These are phyloP conservation scores for Clarireedia homoeocarpa DNA, from an alignment of 2,329 filamentous ascomycete species.

Conservation along the genomic window DNA sequence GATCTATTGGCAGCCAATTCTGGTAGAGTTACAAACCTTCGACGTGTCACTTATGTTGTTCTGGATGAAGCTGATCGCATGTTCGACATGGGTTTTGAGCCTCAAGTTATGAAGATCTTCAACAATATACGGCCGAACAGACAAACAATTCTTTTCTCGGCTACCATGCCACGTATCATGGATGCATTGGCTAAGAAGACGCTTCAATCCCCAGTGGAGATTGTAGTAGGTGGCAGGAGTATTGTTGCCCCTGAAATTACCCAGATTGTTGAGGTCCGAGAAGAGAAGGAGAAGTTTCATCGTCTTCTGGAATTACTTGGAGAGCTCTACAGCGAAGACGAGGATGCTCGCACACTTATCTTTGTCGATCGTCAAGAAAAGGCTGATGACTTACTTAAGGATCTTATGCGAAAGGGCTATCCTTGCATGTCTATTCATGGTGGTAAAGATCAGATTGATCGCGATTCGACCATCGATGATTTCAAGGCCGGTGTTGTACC, in stretches of 20 bases:
- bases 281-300: slow-evolving; percentile 75
- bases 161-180: slow-evolving; percentile 91
- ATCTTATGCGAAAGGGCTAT: slow-evolving; percentile 76
- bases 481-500: slow-evolving; percentile 89
- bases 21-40: slow-evolving; percentile 87
- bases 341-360: slow-evolving; percentile 82
- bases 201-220: slow-evolving; percentile 77
- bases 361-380: slow-evolving; percentile 92
- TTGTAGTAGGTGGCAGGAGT: slow-evolving; percentile 81
- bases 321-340: slow-evolving; percentile 76
- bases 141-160: slow-evolving; percentile 92
- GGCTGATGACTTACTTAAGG: slow-evolving; percentile 70
- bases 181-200: slow-evolving; percentile 86
- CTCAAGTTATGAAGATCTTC: slow-evolving; percentile 95
- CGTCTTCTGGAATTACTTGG: slow-evolving; percentile 81
- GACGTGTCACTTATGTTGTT: slow-evolving; percentile 85
- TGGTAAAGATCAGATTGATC: slow-evolving; percentile 87
- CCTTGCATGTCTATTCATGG: slow-evolving; percentile 91
- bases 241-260: slow-evolving; percentile 88
- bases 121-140: slow-evolving; percentile 84
- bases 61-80: slow-evolving; percentile 96
- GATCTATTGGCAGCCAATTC: slow-evolving; percentile 90
- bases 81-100: slow-evolving; percentile 99
- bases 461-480: slow-evolving; percentile 84
- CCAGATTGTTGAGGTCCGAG: slow-evolving; percentile 81